A percentile compares a stretch with the other conserved stretches of the same genome.
phyloP scores from a whole-genome alignment of 1,284 basidiomycete genomes.

The Exobasidium rhododendri region DNA sequence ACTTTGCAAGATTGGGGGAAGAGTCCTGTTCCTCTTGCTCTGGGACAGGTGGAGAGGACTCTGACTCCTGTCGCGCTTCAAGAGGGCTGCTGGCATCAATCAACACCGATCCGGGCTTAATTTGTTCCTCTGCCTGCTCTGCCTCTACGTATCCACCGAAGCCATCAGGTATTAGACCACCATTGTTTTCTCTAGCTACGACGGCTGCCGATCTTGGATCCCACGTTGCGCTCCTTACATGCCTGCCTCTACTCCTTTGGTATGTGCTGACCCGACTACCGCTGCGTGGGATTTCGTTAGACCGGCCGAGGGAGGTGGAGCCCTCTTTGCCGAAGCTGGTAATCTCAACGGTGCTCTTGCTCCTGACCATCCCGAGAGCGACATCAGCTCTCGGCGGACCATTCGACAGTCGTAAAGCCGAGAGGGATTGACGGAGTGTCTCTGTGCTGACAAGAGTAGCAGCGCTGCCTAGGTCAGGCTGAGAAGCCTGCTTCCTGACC shows the following conservation, averaged over 20 bases:
- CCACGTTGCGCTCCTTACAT: not conserved
- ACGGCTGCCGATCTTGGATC: constrained; percentile 3
- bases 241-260: not conserved
- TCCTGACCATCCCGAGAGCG: constrained; percentile 18
- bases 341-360: constrained; percentile 25
- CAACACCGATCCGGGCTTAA: not conserved
- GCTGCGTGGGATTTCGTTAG: constrained; percentile 31
- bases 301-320: constrained; percentile 30
- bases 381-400: not conserved
- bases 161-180: constrained; percentile 34
- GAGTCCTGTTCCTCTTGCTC: not conserved
- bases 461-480: constrained; percentile 19
- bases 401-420: not conserved
- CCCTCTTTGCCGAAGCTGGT: constrained; percentile 16
- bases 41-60: not conserved
- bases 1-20: constrained; percentile 4
- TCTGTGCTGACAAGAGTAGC: constrained; percentile 7
- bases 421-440: not conserved
- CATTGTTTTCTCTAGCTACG: not conserved
- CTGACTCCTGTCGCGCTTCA: not conserved
- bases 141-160: constrained; percentile 34
- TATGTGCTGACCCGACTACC: constrained; percentile 12
- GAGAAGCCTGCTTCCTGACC: constrained; percentile 25
- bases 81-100: not conserved
- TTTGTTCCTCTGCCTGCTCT: constrained; percentile 18